Conservation (phyloP, 768 basidiomycete genomes). For the Pleurotus tuber-regium region DNA sequence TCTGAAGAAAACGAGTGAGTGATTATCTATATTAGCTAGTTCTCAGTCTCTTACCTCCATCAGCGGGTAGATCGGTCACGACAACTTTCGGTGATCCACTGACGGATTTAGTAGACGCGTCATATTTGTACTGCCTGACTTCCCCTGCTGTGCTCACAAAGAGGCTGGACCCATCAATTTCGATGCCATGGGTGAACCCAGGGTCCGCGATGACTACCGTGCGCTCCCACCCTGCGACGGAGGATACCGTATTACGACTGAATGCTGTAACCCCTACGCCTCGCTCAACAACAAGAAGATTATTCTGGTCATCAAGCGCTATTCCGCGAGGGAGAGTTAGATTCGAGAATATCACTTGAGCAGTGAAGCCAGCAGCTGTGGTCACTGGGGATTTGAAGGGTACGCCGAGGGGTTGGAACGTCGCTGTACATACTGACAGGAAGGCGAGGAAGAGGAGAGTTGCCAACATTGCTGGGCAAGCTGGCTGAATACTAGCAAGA, state of each 20-base stretch:
- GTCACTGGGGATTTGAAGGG: constrained; percentile 34
- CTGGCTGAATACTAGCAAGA: too few relatives aligned
- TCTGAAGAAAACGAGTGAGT: too few relatives aligned
- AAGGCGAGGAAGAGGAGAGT: constrained; percentile 3
- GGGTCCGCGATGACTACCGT: constrained; percentile 34
- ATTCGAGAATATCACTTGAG: constrained; percentile 37
- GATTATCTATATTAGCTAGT: too few relatives aligned
- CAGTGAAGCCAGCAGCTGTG: constrained; percentile 31
- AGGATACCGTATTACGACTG: constrained; percentile 19
- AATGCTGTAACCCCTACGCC: constrained; percentile 41
- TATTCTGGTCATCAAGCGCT: constrained; percentile 33
- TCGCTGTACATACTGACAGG: constrained; percentile 5
- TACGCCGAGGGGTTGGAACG: constrained; percentile 29
- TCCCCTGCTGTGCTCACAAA: constrained; percentile 38
- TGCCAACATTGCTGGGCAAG: background rate
- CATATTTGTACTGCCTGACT: constrained; percentile 33
- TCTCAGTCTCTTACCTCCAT: constrained; percentile 40
- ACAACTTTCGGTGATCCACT: constrained; percentile 21
- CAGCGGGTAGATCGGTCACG: constrained; percentile 33
- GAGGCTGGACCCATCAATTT: constrained; percentile 29
- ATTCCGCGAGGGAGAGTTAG: constrained; percentile 41
- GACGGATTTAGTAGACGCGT: constrained; percentile 28
- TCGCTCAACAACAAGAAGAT: constrained; percentile 42
- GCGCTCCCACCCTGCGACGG: constrained; percentile 30
- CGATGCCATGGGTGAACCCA: constrained; percentile 40